These are phyloP conservation scores for Psilocybe mexicana DNA, from an alignment of 1,284 basidiomycete species.

Conservation along the genomic window DNA sequence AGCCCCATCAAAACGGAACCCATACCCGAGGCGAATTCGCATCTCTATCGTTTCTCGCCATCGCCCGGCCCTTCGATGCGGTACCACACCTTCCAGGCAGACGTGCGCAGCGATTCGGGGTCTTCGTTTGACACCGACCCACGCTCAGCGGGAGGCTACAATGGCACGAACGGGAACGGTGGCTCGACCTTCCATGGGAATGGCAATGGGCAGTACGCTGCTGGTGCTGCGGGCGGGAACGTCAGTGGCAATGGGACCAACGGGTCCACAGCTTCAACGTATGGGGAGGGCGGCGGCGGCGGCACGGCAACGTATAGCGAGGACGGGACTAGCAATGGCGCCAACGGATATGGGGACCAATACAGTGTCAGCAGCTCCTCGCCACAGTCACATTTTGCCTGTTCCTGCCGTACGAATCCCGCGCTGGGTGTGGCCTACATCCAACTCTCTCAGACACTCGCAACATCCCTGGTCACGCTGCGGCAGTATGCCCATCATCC, in stretches of 20 bases:
- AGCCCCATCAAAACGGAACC: conserved; percentile 64
- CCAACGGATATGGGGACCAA: conserved; percentile 38
- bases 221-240: neutral
- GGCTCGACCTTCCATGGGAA: conserved; percentile 14
- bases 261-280: conserved; percentile 39
- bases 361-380: conserved; percentile 34
- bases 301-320: conserved; percentile 43
- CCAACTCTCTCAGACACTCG: conserved; percentile 63
- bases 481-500: conserved; percentile 59
- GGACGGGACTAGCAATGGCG: conserved; percentile 33
- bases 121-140: conserved; percentile 25
- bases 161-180: conserved; percentile 19
- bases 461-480: conserved; percentile 54
- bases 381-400: conserved; percentile 39
- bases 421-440: conserved; percentile 58
- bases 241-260: conserved; percentile 20
- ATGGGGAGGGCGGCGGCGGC: conserved; percentile 46
- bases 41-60: conserved; percentile 63
- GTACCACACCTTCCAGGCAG: conserved; percentile 41
- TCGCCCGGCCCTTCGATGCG: conserved; percentile 49
- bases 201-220: conserved; percentile 28
- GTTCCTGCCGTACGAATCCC: conserved; percentile 65
- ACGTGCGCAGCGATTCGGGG: conserved; percentile 31
- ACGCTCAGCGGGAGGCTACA: conserved; percentile 24
- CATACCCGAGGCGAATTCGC: conserved; percentile 43